Evolutionary conservation across 2,329 filamentous ascomycete species (phyloP).

Genomic region (Furcasterigmium furcatum): DNA sequence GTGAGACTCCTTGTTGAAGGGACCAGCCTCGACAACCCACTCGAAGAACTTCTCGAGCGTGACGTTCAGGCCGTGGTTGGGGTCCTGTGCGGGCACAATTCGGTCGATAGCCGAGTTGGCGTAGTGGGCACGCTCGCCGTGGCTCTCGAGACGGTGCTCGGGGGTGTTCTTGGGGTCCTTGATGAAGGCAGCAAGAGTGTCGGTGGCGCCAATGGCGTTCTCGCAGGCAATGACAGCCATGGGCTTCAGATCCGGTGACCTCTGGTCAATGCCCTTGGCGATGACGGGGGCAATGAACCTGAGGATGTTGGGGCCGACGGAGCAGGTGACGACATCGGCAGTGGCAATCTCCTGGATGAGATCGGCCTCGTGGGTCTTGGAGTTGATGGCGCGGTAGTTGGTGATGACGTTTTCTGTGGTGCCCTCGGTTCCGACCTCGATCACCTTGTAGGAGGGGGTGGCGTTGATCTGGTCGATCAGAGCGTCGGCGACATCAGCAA

Average conservation of each 20-base stretch:
- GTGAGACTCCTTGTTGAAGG: conserved; percentile 68
- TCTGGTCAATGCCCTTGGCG: conserved; percentile 84
- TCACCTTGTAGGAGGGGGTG: conserved; percentile 79
- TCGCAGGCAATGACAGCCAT: conserved; percentile 95
- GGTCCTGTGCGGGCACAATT: conserved; percentile 89
- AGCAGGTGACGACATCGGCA: conserved; percentile 92
- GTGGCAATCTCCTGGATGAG: conserved; percentile 82
- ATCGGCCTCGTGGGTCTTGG: conserved; percentile 76
- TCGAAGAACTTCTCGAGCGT: conserved; percentile 98
- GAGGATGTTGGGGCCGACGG: conserved; percentile 92
- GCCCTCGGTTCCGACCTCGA: conserved; percentile 84
- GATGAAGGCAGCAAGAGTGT: conserved; percentile 80
- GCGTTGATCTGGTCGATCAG: conserved; percentile 79
- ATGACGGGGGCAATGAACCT: conserved; percentile 96
- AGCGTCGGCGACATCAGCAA: conserved; percentile 86
- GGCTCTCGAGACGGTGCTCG: conserved; percentile 61
- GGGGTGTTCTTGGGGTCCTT: conserved; percentile 70
- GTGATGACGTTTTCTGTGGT: conserved; percentile 80
- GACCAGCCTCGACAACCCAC: conserved; percentile 90
- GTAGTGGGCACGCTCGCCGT: conserved; percentile 76
- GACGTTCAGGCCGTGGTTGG: conserved; percentile 79
- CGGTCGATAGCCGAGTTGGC: conserved; percentile 98
- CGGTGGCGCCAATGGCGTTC: conserved; percentile 94
- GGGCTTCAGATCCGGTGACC: conserved; percentile 61
- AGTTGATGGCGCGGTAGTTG: conserved; percentile 97